Conservation (phyloP, 345 rosid species). For the Arabidopsis thaliana region TAIR10.1 NC_003076.8:17334501-17335000, state of each 20-base stretch:
- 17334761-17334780: constrained; percentile 92
- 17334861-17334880: constrained; percentile 75
- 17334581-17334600: not conserved
- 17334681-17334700: not conserved
- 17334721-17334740: constrained; percentile 63
- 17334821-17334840: not conserved
- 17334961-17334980: constrained; percentile 20
- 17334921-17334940: constrained; percentile 73
- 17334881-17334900: constrained; percentile 75
- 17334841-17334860: not conserved
- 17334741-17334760: constrained; percentile 77
- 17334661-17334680: not conserved
- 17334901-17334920: constrained; percentile 74
- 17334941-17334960: constrained; percentile 23
- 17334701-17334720: not conserved
- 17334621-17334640: not conserved
- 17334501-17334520: not conserved
- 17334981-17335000: constrained; percentile 10
- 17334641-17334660: constrained; percentile 1
- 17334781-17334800: constrained; percentile 52
- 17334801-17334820: not conserved
- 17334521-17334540: not conserved
- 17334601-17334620: not conserved
- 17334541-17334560: not conserved
- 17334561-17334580: not conserved